Conservation (phyloP, 768 basidiomycete species). For the Cystofilobasidium macerans region DNA sequence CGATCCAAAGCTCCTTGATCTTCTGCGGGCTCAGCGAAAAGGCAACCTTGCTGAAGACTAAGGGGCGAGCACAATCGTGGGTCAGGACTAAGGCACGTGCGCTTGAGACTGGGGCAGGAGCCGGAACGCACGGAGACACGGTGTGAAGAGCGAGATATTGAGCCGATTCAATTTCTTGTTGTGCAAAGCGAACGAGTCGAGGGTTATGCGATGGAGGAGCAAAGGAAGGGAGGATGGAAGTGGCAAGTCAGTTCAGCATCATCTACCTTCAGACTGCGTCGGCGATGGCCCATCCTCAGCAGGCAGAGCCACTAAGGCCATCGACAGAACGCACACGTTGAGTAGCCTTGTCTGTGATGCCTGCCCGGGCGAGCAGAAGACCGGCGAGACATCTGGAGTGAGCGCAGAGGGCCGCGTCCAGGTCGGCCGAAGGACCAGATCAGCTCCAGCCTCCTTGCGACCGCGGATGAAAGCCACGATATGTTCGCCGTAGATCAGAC, state of each 20-base stretch:
- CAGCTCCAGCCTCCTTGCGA: no score
- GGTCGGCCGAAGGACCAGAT: neutral
- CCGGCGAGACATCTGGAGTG: conserved; percentile 35
- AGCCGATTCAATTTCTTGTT: conserved; percentile 51
- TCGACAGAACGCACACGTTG: conserved; percentile 42
- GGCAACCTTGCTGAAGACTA: conserved; percentile 83
- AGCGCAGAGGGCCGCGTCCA: conserved; percentile 6
- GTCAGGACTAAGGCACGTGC: neutral
- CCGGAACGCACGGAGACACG: conserved; percentile 16
- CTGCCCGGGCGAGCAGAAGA: conserved; percentile 52
- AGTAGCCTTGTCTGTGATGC: conserved; percentile 76
- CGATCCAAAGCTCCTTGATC: conserved; percentile 45
- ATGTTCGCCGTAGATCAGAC: no score
- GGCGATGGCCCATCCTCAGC: no score
- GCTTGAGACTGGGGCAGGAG: no score
- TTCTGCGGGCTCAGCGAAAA: conserved; percentile 79
- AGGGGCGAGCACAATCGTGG: conserved; percentile 57
- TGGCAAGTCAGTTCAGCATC: no score
- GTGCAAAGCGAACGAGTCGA: neutral
- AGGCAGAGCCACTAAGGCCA: conserved; percentile 1
- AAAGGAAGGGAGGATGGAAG: neutral
- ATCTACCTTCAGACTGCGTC: no score
- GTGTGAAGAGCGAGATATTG: conserved; percentile 70
- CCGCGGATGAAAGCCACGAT: no score
- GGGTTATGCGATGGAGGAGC: neutral